Conservation (phyloP, 169 alveolate species). For the Eimeria tenella region DNA sequence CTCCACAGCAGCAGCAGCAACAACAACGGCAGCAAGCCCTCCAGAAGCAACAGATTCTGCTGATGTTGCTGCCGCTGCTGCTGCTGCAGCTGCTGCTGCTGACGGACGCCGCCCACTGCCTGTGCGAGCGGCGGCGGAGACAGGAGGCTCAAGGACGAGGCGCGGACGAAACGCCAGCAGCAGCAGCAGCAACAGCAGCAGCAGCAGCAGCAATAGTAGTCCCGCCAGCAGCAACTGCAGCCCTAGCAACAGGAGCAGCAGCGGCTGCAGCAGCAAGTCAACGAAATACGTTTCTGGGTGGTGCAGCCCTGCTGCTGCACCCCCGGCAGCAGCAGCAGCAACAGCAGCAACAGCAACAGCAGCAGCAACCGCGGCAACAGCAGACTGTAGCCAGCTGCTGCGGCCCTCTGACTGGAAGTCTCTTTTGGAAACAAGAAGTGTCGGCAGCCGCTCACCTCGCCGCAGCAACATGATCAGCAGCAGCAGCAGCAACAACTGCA, state of each 20-base stretch:
- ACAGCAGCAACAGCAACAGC: neutral
- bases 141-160: neutral
- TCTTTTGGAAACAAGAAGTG: no score
- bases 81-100: neutral
- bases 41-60: neutral
- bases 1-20: conserved; percentile 32
- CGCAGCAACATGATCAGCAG: neutral
- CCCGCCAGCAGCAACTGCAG: conserved; percentile 13
- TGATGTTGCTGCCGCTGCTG: neutral
- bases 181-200: neutral
- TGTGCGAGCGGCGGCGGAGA: neutral
- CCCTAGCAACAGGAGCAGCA: neutral
- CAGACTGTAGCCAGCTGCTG: neutral
- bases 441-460: neutral
- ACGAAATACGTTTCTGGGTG: neutral
- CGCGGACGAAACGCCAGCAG: conserved; percentile 7
- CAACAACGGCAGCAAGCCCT: neutral
- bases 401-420: no score
- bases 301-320: neutral
- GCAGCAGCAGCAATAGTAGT: neutral
- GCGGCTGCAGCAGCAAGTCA: neutral
- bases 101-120: no score
- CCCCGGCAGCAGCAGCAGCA: conserved; percentile 54
- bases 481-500: neutral
- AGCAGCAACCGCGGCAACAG: neutral